phyloP scores from a whole-genome alignment of 306 rosid genomes.

The Oemleria cerasiformis region DNA sequence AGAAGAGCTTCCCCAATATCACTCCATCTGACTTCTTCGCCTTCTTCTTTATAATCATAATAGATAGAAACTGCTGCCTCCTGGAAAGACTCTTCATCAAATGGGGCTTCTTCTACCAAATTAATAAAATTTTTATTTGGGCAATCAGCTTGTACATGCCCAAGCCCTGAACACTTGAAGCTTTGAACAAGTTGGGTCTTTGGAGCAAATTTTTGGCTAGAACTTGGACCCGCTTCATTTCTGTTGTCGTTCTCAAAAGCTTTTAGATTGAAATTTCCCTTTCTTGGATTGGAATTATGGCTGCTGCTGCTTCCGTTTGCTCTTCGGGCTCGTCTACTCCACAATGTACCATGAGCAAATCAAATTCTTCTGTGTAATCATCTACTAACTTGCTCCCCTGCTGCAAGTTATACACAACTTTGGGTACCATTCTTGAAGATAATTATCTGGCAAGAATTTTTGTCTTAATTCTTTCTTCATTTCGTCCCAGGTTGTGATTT shows the following conservation, averaged over 20 bases:
- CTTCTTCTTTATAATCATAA: not conserved
- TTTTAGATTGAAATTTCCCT: not conserved
- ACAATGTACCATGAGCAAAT: not conserved
- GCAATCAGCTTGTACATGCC: not conserved
- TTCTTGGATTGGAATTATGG: not conserved
- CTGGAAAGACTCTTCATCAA: no score
- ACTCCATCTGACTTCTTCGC: no score
- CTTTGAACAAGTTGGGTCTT: not conserved
- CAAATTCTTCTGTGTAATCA: not conserved
- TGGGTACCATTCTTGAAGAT: slow-evolving; percentile 1
- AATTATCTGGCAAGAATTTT: slow-evolving; percentile 6
- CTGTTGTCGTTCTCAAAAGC: not conserved
- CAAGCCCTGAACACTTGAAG: not conserved
- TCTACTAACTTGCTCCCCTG: not conserved
- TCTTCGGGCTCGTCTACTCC: not conserved
- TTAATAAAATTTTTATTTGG: not conserved
- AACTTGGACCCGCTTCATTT: not conserved
- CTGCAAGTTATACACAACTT: not conserved
- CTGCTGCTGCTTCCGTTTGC: not conserved
- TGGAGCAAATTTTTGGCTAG: not conserved
- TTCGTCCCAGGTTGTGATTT: not conserved
- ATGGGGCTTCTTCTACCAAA: not conserved
- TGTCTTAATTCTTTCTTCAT: not conserved
- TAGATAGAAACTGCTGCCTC: no score
- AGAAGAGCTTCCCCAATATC: no score